Evolutionary conservation across 2,329 filamentous ascomycete species (phyloP).

Genomic region (Mariannaea sp.): DNA sequence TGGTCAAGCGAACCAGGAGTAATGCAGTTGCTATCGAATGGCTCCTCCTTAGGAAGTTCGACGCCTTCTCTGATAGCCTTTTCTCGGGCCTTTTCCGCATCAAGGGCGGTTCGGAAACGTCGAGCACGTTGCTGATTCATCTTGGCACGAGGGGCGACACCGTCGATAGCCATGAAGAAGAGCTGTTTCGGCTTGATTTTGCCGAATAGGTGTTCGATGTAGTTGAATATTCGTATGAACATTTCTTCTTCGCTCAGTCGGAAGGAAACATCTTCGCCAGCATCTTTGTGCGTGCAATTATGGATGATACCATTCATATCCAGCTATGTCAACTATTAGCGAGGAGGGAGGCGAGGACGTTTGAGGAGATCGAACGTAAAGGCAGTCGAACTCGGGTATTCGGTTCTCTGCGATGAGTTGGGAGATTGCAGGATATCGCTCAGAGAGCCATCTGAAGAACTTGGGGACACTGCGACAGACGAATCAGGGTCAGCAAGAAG

Average conservation of each 20-base stretch:
- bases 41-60: constrained; percentile 91
- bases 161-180: constrained; percentile 99
- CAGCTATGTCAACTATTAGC: constrained; percentile 55
- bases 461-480: constrained; percentile 67
- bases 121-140: constrained; percentile 99
- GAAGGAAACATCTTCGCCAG: constrained; percentile 82
- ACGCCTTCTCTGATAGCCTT: constrained; percentile 89
- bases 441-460: constrained; percentile 98
- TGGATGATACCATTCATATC: constrained; percentile 99
- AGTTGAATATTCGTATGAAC: constrained; percentile 99
- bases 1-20: constrained; percentile 69
- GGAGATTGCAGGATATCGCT: constrained; percentile 97
- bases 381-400: constrained; percentile 97
- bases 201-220: constrained; percentile 97
- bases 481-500: constrained; percentile 25
- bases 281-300: constrained; percentile 98
- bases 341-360: constrained; percentile 22
- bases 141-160: constrained; percentile 95
- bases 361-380: constrained; percentile 68
- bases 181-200: constrained; percentile 99
- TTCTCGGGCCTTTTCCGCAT: constrained; percentile 86
- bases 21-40: constrained; percentile 99
- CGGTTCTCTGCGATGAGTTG: constrained; percentile 98
- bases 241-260: constrained; percentile 97
- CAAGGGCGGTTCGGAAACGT: constrained; percentile 91